phyloP scores from a whole-genome alignment of 139 green algal genomes.

The Pycnococcus provasolii region DNA sequence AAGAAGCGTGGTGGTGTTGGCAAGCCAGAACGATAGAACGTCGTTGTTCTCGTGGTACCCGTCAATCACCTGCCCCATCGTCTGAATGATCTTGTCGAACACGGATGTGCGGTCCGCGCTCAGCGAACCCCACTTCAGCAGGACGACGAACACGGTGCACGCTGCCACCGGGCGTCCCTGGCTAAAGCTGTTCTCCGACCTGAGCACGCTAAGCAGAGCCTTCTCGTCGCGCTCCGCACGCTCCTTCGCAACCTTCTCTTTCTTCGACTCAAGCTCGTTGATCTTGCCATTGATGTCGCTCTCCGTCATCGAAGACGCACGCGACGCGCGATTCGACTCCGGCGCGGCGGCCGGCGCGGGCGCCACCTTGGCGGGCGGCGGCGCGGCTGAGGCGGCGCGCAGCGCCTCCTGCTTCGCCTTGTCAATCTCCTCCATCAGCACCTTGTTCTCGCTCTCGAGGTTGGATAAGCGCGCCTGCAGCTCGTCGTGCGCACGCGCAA shows the following conservation, averaged over 20 bases:
- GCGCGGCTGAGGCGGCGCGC: too few species aligned
- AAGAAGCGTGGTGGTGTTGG: conserved; percentile 89
- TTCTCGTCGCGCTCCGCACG: conserved; percentile 64
- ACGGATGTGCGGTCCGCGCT: conserved; percentile 82
- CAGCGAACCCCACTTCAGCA: conserved; percentile 80
- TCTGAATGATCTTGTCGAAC: conserved; percentile 88
- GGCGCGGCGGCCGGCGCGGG: not conserved
- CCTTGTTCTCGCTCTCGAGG: not conserved
- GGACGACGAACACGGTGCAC: conserved; percentile 72
- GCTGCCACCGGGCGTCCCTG: conserved; percentile 70
- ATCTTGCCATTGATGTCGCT: too few species aligned
- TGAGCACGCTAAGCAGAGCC: conserved; percentile 11
- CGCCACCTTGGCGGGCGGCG: too few species aligned
- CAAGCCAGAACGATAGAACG: conserved; percentile 86
- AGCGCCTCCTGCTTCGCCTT: not conserved
- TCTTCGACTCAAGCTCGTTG: too few species aligned
- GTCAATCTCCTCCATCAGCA: not conserved
- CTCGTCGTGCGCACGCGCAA: not conserved
- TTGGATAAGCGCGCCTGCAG: not conserved
- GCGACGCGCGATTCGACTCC: conserved; percentile 2
- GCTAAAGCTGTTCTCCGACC: conserved; percentile 62
- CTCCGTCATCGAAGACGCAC: conserved; percentile 26
- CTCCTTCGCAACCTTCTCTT: not conserved
- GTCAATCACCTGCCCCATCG: conserved; percentile 66
- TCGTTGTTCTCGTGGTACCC: conserved; percentile 69